Evolutionary conservation across 73 alveolate genomes (phyloP), one percentile per base, ranked within the genome.

Genomic region (Paramecium sexaurelia): DNA sequence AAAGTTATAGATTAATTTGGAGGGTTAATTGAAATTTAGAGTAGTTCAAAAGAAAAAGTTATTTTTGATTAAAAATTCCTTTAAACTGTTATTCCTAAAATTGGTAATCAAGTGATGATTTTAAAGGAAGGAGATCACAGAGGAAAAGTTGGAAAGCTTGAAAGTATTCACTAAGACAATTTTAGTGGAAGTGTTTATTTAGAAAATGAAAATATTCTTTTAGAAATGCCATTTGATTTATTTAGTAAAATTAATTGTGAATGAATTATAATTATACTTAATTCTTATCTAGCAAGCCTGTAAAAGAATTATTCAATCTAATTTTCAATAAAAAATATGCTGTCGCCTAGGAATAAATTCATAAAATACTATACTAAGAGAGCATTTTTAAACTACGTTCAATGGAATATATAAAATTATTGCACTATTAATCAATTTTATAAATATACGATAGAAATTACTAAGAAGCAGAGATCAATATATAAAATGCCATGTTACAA

Each of bases 121-220:
- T 33, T 78, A 17, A 78, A 78, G 27, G 55, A 71, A 24, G 90
- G 90, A 24, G n/a, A 41, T 0, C 71, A 43, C 7, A 1, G 43
- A n/a, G 90, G 90, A 9, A 78, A 78, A 24, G 36, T 78, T 6
- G 90, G 90, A 43, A 78, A 39, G 6, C 41, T 78, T 17, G 90
- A 78, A 24, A 78, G 90, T 78, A 33, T 78, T 2, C 90, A 78
- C 29, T 78, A 78, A 43, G 90, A 78, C 55, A 78, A 78, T 55
- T 78, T 10, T 78, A 78, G 90, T 78, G 90, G 90, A n/a, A 78
- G 90, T 78, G 40, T 78, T 10, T 78, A 39, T 78, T 29, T 78
- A 37, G 90, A 78, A 15, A 43, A 78, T 37, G 71, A 43, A 29
- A 27, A 78, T 78, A 0, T 24, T 8, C 55, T 39, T 24, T 37